Conservation (phyloP, 1,284 basidiomycete genomes). For the Xerocomus nothofagi region DNA sequence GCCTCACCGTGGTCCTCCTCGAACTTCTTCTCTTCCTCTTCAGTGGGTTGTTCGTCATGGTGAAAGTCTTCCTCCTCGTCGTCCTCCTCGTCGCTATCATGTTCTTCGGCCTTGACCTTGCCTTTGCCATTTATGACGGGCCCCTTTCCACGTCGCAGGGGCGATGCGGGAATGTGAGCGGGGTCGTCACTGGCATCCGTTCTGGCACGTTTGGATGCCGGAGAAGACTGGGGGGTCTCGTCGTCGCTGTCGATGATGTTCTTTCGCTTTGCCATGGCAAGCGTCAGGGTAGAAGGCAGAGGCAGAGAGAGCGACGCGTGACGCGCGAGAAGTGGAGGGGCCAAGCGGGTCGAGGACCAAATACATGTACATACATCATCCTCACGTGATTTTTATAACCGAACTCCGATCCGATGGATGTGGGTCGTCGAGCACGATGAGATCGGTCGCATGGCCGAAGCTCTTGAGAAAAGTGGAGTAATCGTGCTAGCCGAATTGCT, state of each 20-base stretch:
- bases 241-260: constrained; percentile 27
- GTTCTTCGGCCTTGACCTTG: constrained; percentile 24
- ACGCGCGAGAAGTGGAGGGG: too few relatives aligned
- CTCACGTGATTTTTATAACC: constrained; percentile 12
- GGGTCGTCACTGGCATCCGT: constrained; percentile 28
- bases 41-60: constrained; percentile 38
- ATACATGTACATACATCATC: too few relatives aligned
- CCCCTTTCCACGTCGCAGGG: constrained; percentile 16
- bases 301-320: constrained; percentile 27
- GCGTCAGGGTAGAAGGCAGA: neutral
- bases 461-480: neutral
- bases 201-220: constrained; percentile 33
- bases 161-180: constrained; percentile 1
- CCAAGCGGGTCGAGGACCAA: too few relatives aligned
- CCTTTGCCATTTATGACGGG: constrained; percentile 22
- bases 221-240: constrained; percentile 25
- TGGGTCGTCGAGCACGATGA: neutral
- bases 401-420: neutral
- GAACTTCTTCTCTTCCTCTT: constrained; percentile 57
- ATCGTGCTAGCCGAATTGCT: constrained; percentile 21
- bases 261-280: constrained; percentile 33
- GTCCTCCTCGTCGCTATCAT: constrained; percentile 39
- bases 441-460: neutral
- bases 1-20: constrained; percentile 58
- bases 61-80: constrained; percentile 28